These are phyloP conservation scores for Exophiala bonariae DNA, from an alignment of 2,329 filamentous ascomycete genomes.

Conservation along the genomic window DNA sequence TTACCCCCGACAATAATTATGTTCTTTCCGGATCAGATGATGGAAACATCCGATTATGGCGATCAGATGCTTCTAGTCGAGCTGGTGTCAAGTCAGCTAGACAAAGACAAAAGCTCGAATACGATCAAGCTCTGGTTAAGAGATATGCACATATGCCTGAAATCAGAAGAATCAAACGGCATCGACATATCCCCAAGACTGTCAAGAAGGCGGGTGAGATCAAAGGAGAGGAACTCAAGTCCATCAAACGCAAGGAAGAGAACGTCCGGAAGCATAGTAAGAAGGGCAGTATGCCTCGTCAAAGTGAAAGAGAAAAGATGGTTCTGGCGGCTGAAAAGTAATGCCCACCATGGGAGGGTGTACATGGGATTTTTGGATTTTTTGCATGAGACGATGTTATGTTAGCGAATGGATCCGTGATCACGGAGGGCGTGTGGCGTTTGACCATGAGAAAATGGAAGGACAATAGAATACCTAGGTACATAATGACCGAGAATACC, in stretches of 20 bases:
- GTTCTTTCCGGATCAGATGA: constrained; percentile 90
- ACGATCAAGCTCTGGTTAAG: constrained; percentile 80
- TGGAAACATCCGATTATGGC: constrained; percentile 88
- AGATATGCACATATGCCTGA: constrained; percentile 96
- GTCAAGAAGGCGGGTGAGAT: constrained; percentile 96
- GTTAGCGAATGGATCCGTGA: background rate
- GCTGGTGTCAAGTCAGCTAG: constrained; percentile 82
- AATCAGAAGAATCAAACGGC: constrained; percentile 82
- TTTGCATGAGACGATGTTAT: background rate
- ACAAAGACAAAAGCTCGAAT: constrained; percentile 86
- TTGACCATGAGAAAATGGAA: no score
- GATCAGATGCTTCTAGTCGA: constrained; percentile 78
- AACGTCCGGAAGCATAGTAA: constrained; percentile 90
- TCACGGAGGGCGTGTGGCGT: no score
- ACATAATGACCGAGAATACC: no score
- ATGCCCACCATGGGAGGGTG: constrained; percentile 7
- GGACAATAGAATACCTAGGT: no score
- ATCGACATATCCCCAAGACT: constrained; percentile 87
- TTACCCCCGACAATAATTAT: constrained; percentile 87
- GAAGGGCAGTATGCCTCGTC: constrained; percentile 73
- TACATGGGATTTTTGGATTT: background rate
- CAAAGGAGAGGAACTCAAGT: constrained; percentile 82
- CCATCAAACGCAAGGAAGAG: constrained; percentile 88
- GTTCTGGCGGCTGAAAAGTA: constrained; percentile 69
- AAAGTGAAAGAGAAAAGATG: constrained; percentile 89